A percentile compares a stretch with the other conserved stretches of the same genome.
Evolutionary conservation across 192 early-diverging fungal species (phyloP).

Genomic region (Rhizophagus sp.): DNA sequence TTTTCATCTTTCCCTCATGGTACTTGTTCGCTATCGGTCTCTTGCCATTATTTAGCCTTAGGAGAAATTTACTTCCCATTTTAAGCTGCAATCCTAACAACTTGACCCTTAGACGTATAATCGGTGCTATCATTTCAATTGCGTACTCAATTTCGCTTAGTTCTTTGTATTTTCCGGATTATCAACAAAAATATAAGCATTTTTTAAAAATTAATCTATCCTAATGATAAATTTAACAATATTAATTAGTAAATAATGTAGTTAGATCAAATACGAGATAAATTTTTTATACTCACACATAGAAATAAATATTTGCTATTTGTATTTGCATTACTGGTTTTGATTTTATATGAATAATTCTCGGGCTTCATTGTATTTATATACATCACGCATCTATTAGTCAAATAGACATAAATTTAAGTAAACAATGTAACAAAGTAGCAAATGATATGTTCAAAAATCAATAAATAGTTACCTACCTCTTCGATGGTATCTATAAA

Average conservation of each 20-base stretch:
- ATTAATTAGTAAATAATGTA: background rate
- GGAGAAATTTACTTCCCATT: slow-evolving; percentile 79
- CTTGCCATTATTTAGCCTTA: slow-evolving; percentile 82
- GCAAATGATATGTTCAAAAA: slow-evolving; percentile 11
- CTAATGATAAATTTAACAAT: slow-evolving; percentile 13
- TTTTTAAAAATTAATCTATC: slow-evolving; percentile 1
- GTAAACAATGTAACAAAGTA: background rate
- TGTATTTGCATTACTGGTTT: slow-evolving; percentile 12
- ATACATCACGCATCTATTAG: slow-evolving; percentile 1
- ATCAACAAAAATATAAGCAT: slow-evolving; percentile 3
- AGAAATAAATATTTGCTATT: slow-evolving; percentile 26
- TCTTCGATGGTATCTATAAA: slow-evolving; percentile 8
- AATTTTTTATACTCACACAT: slow-evolving; percentile 18
- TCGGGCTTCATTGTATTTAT: slow-evolving; percentile 20
- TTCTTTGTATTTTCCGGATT: background rate
- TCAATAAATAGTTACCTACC: slow-evolving; percentile 9
- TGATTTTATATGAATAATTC: too few species aligned
- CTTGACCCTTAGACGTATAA: slow-evolving; percentile 62
- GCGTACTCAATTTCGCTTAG: background rate
- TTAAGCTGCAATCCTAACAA: slow-evolving; percentile 76
- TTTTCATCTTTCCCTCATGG: slow-evolving; percentile 88
- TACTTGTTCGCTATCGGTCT: slow-evolving; percentile 89
- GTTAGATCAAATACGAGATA: background rate
- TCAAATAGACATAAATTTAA: background rate
- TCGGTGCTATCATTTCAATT: too few species aligned